A percentile compares a stretch with the other conserved stretches of the same genome.
Conservation (phyloP, 805 yeast genomes). For the Suhomyces xylopsoci region DNA sequence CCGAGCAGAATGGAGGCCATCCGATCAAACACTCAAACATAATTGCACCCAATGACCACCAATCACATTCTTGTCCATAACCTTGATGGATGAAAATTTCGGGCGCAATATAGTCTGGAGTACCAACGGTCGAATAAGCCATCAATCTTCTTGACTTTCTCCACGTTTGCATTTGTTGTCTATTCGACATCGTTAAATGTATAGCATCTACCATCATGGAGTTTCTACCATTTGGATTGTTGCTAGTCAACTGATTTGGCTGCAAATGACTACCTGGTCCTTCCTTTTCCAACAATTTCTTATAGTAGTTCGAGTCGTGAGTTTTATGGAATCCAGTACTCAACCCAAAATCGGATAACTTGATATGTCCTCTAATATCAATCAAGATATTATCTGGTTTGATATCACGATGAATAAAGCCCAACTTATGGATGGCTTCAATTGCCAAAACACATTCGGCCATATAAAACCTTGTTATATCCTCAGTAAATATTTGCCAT, state of each 20-base stretch:
- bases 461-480: constrained; percentile 87
- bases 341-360: constrained; percentile 72
- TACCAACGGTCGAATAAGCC: constrained; percentile 96
- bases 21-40: constrained; percentile 96
- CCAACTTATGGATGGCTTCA: constrained; percentile 88
- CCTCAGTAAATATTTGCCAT: constrained; percentile 92
- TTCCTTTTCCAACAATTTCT: constrained; percentile 70
- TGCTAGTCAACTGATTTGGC: constrained; percentile 20
- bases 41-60: constrained; percentile 97
- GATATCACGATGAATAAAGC: constrained; percentile 94
- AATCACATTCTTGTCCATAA: constrained; percentile 94
- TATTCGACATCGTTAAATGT: constrained; percentile 89
- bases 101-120: constrained; percentile 95
- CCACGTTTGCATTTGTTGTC: constrained; percentile 96
- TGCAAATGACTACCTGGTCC: constrained; percentile 28
- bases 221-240: constrained; percentile 50
- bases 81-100: constrained; percentile 92
- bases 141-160: constrained; percentile 83
- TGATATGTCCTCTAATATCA: constrained; percentile 72
- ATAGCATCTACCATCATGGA: constrained; percentile 91
- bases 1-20: constrained; percentile 97
- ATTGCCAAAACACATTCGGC: constrained; percentile 95
- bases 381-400: constrained; percentile 94
- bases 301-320: constrained; percentile 84
- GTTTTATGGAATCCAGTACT: constrained; percentile 93